Conservation (phyloP, 305 asterid genomes). For the Petunia hybrid region DNA sequence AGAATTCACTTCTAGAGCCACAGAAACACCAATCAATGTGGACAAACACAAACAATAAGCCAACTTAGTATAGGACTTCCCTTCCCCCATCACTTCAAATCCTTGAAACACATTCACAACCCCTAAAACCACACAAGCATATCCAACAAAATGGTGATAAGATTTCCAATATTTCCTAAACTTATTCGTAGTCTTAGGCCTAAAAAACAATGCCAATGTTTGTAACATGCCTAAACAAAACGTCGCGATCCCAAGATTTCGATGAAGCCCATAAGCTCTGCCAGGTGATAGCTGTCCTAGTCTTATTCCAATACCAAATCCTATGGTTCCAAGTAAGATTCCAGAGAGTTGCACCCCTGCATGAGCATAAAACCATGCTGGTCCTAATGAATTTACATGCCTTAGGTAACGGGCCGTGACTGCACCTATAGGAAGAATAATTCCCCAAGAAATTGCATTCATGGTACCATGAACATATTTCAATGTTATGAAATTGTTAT, state of each 20-base stretch:
- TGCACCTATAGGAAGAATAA: conserved; percentile 75
- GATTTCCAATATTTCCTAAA: conserved; percentile 93
- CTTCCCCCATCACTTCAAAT: conserved; percentile 75
- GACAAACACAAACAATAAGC: conserved; percentile 75
- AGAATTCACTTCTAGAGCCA: conserved; percentile 88
- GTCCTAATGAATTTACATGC: conserved; percentile 65
- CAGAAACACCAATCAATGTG: conserved; percentile 66
- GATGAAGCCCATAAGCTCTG: conserved; percentile 65
- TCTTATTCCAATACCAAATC: conserved; percentile 74
- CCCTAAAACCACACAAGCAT: conserved; percentile 80
- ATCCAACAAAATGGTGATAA: conserved; percentile 91
- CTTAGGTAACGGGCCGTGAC: conserved; percentile 74
- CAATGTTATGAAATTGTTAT: conserved; percentile 47
- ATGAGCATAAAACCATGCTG: conserved; percentile 82
- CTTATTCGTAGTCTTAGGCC: conserved; percentile 83
- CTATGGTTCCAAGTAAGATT: conserved; percentile 70
- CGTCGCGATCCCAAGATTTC: conserved; percentile 76
- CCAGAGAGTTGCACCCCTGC: conserved; percentile 76
- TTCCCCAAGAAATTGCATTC: conserved; percentile 82
- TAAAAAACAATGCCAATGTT: conserved; percentile 73
- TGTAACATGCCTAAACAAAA: conserved; percentile 87
- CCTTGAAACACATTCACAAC: conserved; percentile 87
- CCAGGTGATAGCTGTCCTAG: conserved; percentile 83
- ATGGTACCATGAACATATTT: conserved; percentile 64
- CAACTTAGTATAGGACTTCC: conserved; percentile 55